Evolutionary conservation across 805 yeast species (phyloP), one percentile per base, ranked within the genome.

Genomic region (Candida sanyiensis): DNA sequence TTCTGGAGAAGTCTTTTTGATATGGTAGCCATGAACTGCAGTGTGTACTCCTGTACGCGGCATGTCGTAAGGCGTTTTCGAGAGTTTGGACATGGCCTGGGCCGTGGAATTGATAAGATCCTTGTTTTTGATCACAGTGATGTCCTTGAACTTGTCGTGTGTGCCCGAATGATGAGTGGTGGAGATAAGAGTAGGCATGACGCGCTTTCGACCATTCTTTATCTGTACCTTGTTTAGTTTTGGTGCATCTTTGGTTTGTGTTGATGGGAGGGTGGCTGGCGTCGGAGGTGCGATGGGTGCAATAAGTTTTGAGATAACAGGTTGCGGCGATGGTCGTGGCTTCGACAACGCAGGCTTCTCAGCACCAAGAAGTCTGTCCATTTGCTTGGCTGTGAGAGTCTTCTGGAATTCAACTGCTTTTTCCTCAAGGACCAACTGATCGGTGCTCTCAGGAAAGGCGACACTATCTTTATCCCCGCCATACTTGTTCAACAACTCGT

Each of bases 381-480:
- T 58, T 38, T 64, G 65, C 31, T 52, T 52, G 30, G 56, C 62
- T 37, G 57, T 50, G 28, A 52, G 36, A 4, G 51, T 46, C 24
- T 58, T 55, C 30, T 61, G 62, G 29, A 56, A 52, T 24, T 57
- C 60, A 7, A 61, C 64, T 2, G 85, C 77, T 44, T 68, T 67
- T 27, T 80, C 86, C 49, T 88, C 96, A 17, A 90, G 62, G 5
- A 64, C 57, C 40, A 90, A 66, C 59, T 89, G 97, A 38, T 77
- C 82, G 1, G 81, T 73, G 58, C 93, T 81, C 54, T 90, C 97
- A 0, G 96, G 95, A 50, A 87, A 83, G 16, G 81, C 80, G 64
- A 83, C 68, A 7, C 84, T 74, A 47, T 89, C 96, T 40, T 88
- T 73, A 45, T 85, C 95, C 3, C 84, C 88, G 45, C 98, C 97